Percentiles rank a stretch among this genome's conserved stretches.
Conservation (phyloP, 1,284 basidiomycete species). For the Fomes fomentarius region DNA sequence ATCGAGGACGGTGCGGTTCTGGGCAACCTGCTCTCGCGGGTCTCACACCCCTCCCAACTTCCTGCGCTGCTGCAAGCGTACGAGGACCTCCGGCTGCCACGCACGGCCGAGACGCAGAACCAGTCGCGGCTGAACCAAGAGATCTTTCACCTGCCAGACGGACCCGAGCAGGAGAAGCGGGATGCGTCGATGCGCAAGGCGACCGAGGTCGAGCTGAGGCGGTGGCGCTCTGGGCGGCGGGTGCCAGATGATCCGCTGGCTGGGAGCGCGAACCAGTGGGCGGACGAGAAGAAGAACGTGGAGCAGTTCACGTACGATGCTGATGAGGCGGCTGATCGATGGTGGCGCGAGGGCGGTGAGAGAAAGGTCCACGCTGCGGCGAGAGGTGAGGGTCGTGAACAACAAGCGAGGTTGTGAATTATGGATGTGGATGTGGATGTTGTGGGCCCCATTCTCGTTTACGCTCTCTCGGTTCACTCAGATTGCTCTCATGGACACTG, state of each 20-base stretch:
- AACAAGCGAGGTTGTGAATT: not conserved
- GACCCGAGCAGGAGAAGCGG: slow-evolving; percentile 52
- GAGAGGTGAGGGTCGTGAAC: too few species aligned
- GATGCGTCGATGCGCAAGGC: slow-evolving; percentile 53
- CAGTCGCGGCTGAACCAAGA: slow-evolving; percentile 53
- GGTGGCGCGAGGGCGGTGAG: slow-evolving; percentile 45
- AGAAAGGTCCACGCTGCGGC: slow-evolving; percentile 4
- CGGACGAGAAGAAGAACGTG: slow-evolving; percentile 47
- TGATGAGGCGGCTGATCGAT: slow-evolving; percentile 48
- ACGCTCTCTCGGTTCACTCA: too few species aligned
- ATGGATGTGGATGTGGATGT: too few species aligned
- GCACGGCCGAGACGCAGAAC: slow-evolving; percentile 50
- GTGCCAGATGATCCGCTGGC: slow-evolving; percentile 23
- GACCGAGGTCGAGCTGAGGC: slow-evolving; percentile 43
- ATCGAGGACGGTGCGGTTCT: slow-evolving; percentile 69
- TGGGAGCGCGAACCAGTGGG: slow-evolving; percentile 54
- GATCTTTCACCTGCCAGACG: slow-evolving; percentile 58
- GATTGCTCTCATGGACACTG: too few species aligned
- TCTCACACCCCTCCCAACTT: slow-evolving; percentile 47
- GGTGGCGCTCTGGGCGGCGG: slow-evolving; percentile 18
- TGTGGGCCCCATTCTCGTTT: too few species aligned
- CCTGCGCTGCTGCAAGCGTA: slow-evolving; percentile 53
- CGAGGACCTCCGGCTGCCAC: slow-evolving; percentile 48
- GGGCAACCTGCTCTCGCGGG: slow-evolving; percentile 56
- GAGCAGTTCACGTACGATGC: slow-evolving; percentile 54